Percentiles rank a stretch among this genome's conserved stretches.
These are phyloP conservation scores for Batkoa obscura DNA, from an alignment of 371 early-diverging fungal genomes.

Conservation along the genomic window DNA sequence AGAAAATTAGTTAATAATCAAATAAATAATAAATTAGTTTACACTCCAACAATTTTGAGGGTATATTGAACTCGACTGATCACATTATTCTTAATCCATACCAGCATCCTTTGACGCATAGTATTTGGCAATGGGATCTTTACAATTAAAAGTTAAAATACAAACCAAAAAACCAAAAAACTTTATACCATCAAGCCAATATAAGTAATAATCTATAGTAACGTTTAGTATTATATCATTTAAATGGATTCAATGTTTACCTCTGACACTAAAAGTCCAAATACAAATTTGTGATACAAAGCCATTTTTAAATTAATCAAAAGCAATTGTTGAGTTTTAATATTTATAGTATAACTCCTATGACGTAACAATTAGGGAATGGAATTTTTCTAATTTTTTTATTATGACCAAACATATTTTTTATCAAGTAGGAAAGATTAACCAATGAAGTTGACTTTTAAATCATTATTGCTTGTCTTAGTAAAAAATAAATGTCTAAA, in stretches of 20 bases:
- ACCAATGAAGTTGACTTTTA: too few species aligned
- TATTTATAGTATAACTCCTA: too few species aligned
- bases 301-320: too few species aligned
- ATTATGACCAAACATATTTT: too few species aligned
- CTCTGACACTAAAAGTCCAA: neutral
- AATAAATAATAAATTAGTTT: neutral
- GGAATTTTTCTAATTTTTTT: too few species aligned
- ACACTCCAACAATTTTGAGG: neutral
- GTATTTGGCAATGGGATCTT: neutral
- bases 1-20: neutral
- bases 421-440: too few species aligned
- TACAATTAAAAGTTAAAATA: neutral
- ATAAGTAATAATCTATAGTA: neutral
- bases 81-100: neutral
- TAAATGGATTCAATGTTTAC: neutral
- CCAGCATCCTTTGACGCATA: neutral
- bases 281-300: neutral
- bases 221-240: neutral
- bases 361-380: too few species aligned
- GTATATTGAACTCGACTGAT: neutral
- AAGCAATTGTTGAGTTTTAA: too few species aligned
- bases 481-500: too few species aligned
- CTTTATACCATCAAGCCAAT: neutral
- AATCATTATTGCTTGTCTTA: too few species aligned
- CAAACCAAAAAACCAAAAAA: neutral